Conservation (phyloP, 495 filamentous ascomycete genomes). For the Neurospora intermedia region DNA sequence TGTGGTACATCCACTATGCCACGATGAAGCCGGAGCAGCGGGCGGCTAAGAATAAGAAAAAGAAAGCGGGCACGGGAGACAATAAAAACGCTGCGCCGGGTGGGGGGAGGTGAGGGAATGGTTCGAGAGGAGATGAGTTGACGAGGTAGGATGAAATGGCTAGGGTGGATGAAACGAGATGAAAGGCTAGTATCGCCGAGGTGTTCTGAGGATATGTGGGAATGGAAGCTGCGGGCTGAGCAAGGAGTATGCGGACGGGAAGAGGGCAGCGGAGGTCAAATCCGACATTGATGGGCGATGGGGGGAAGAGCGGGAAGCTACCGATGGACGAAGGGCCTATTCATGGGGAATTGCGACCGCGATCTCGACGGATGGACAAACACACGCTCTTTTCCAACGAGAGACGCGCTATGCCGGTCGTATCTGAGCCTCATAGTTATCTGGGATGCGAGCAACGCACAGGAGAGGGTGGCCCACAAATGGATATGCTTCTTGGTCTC, state of each 20-base stretch:
- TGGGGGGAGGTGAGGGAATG: background rate
- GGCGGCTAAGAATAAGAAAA: slow-evolving; percentile 34
- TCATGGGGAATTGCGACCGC: background rate
- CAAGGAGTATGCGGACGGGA: background rate
- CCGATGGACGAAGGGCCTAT: background rate
- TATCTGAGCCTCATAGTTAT: background rate
- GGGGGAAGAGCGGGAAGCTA: background rate
- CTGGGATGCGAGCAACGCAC: background rate
- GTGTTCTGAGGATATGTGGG: no score
- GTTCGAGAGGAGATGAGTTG: background rate
- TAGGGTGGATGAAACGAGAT: background rate
- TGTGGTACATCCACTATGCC: slow-evolving; percentile 42
- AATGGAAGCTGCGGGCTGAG: background rate
- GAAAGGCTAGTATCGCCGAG: background rate
- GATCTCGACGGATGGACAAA: background rate
- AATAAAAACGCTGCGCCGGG: background rate
- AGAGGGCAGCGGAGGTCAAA: background rate
- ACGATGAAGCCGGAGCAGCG: slow-evolving; percentile 42
- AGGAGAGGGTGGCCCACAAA: background rate
- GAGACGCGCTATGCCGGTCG: background rate
- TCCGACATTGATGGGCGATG: background rate
- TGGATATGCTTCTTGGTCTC: background rate
- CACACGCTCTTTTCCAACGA: no score
- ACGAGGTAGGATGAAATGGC: background rate
- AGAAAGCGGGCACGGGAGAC: slow-evolving; percentile 22